These are phyloP conservation scores for Carex kokanica DNA, from an alignment of 176 grass and related monocot genomes.

Conservation along the genomic window DNA sequence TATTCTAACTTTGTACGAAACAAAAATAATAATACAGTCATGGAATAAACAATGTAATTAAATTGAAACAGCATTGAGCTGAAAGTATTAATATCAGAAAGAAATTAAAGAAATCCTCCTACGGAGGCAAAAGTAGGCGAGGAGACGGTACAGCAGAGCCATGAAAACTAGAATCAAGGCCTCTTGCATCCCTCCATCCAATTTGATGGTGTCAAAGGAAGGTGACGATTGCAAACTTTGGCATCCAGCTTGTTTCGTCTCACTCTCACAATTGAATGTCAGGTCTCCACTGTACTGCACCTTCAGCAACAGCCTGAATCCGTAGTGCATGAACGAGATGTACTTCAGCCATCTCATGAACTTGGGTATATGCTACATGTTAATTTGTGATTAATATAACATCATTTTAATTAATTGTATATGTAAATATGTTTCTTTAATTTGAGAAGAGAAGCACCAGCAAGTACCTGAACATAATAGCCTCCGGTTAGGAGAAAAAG, in stretches of 20 bases:
- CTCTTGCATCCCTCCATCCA: slow-evolving; percentile 61
- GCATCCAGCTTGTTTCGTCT: slow-evolving; percentile 37
- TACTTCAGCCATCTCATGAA: slow-evolving; percentile 87
- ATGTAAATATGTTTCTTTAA: background rate
- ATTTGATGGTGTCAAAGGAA: slow-evolving; percentile 69
- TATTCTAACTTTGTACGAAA: slow-evolving; percentile 11
- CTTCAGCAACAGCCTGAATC: slow-evolving; percentile 79
- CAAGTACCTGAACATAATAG: slow-evolving; percentile 65
- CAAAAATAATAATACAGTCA: slow-evolving; percentile 13
- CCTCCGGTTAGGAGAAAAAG: slow-evolving; percentile 92
- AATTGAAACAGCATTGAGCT: background rate
- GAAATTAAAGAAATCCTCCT: slow-evolving; percentile 58
- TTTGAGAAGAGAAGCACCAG: background rate
- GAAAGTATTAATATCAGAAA: slow-evolving; percentile 36
- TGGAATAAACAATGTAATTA: slow-evolving; percentile 12
- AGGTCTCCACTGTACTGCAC: slow-evolving; percentile 79
- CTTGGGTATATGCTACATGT: slow-evolving; percentile 56
- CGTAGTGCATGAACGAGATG: slow-evolving; percentile 86
- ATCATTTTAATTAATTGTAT: no score
- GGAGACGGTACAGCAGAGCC: slow-evolving; percentile 65
- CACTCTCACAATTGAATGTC: slow-evolving; percentile 47
- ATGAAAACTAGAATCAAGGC: slow-evolving; percentile 70
- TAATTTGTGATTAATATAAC: no score
- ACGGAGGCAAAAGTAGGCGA: slow-evolving; percentile 68
- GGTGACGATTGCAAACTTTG: slow-evolving; percentile 65